Percentiles rank a stretch among this genome's conserved stretches.
These are phyloP conservation scores for Jacaranda mimosifolia DNA, from an alignment of 257 asterid species.

Conservation along the genomic window DNA sequence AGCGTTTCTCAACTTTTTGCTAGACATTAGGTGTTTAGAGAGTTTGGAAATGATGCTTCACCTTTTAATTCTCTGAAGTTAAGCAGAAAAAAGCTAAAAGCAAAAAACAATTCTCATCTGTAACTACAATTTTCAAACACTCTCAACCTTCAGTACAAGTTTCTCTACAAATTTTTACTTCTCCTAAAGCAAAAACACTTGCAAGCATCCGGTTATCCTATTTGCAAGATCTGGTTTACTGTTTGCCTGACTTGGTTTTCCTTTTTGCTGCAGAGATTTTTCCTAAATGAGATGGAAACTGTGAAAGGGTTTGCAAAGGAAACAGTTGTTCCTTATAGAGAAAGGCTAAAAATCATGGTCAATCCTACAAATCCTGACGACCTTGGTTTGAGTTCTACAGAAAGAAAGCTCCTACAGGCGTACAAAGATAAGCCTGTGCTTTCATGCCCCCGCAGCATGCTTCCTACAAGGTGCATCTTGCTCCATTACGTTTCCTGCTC, in stretches of 20 bases:
- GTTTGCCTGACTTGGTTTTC: neutral
- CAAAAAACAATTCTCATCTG: too few relatives aligned
- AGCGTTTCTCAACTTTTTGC: too few relatives aligned
- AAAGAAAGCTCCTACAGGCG: conserved; percentile 80
- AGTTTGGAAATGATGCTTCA: too few relatives aligned
- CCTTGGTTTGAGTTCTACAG: conserved; percentile 76
- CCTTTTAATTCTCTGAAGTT: too few relatives aligned
- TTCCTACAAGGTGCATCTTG: conserved; percentile 73
- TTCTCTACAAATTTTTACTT: too few relatives aligned
- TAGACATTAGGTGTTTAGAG: too few relatives aligned
- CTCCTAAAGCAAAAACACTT: neutral
- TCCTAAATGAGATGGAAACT: conserved; percentile 68
- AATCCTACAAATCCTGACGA: conserved; percentile 83
- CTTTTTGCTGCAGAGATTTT: conserved; percentile 55
- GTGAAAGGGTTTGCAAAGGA: conserved; percentile 77
- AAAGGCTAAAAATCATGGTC: conserved; percentile 85
- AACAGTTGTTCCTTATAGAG: conserved; percentile 68
- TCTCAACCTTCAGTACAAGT: too few relatives aligned
- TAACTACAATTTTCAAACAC: too few relatives aligned
- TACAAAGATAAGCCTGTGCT: conserved; percentile 93
- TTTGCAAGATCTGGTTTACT: neutral
- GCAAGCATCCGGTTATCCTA: neutral
- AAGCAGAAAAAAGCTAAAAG: too few relatives aligned
- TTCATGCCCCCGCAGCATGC: conserved; percentile 92
- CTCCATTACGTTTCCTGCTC: neutral